Conservation (phyloP, 345 rosid species). For the Hypericum androsaemum region DNA sequence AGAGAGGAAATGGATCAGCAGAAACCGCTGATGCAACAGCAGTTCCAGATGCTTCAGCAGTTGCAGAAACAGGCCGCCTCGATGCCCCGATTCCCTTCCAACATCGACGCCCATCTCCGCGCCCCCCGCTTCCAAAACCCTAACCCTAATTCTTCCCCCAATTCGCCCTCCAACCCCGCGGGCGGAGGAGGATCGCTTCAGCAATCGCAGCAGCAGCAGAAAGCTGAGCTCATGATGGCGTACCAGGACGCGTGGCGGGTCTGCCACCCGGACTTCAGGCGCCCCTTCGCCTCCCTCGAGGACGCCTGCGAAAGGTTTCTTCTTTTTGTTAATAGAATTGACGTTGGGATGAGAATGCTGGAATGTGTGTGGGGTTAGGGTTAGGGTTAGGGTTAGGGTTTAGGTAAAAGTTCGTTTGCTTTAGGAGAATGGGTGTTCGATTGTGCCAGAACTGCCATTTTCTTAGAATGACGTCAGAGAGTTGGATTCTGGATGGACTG, state of each 20-base stretch:
- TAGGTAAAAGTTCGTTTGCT: too few relatives aligned
- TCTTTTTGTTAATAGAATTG: background rate
- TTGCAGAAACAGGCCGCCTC: slow-evolving; percentile 47
- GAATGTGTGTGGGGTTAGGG: too few relatives aligned
- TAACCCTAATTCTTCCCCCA: slow-evolving; percentile 25
- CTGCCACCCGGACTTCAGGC: slow-evolving; percentile 79
- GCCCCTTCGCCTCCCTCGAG: slow-evolving; percentile 76
- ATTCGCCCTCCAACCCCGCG: slow-evolving; percentile 17
- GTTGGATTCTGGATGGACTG: too few relatives aligned
- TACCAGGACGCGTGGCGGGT: slow-evolving; percentile 96
- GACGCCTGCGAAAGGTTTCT: slow-evolving; percentile 91
- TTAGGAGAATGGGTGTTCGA: too few relatives aligned
- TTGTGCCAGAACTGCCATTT: too few relatives aligned
- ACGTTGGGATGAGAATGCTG: too few relatives aligned
- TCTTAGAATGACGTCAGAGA: too few relatives aligned
- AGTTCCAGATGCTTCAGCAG: slow-evolving; percentile 48
- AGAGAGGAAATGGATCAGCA: slow-evolving; percentile 30
- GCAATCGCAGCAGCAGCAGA: slow-evolving; percentile 19
- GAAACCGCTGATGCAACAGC: slow-evolving; percentile 37
- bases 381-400: too few relatives aligned
- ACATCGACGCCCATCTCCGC: slow-evolving; percentile 74
- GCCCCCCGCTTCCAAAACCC: slow-evolving; percentile 37
- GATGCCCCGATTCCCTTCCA: slow-evolving; percentile 83
- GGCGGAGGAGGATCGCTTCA: slow-evolving; percentile 23
- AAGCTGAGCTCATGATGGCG: slow-evolving; percentile 69